Evolutionary conservation across 2,329 filamentous ascomycete species (phyloP).

Genomic region (Cytospora mali): DNA sequence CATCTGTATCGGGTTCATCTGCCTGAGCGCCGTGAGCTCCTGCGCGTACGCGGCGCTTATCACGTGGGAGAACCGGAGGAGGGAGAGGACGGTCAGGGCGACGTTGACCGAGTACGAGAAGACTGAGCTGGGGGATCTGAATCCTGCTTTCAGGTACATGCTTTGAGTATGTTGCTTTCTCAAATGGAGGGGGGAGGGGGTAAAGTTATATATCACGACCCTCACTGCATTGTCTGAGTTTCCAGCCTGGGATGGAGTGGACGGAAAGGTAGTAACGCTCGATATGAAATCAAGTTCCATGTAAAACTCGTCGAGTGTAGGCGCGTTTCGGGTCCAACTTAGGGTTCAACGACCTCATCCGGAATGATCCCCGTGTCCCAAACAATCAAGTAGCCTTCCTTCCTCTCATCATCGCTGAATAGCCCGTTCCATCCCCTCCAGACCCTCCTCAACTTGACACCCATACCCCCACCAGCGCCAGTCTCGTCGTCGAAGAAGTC

Average conservation of each 20-base stretch:
- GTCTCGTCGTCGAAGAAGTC: slow-evolving; percentile 46
- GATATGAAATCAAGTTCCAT: neutral
- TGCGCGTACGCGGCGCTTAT: slow-evolving; percentile 62
- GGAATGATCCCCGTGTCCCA: slow-evolving; percentile 53
- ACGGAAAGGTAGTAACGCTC: neutral
- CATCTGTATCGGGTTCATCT: slow-evolving; percentile 75
- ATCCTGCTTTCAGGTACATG: slow-evolving; percentile 43
- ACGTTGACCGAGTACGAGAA: slow-evolving; percentile 40
- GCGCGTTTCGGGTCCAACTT: too few species aligned
- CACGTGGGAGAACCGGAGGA: slow-evolving; percentile 60
- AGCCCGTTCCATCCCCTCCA: slow-evolving; percentile 64
- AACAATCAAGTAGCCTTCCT: slow-evolving; percentile 59
- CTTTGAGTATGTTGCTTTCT: slow-evolving; percentile 29
- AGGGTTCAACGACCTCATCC: slow-evolving; percentile 27
- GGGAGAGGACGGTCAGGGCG: slow-evolving; percentile 45
- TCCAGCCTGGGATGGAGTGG: neutral
- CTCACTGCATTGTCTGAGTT: neutral
- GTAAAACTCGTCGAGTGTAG: neutral
- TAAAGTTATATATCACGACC: too few species aligned
- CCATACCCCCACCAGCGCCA: slow-evolving; percentile 42
- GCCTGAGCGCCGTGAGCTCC: slow-evolving; percentile 65
- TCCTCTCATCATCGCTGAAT: slow-evolving; percentile 64
- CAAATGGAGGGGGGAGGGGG: too few species aligned
- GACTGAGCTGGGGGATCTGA: slow-evolving; percentile 45
- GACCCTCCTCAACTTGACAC: slow-evolving; percentile 48